Evolutionary conservation across 129 eudicot genomes (phyloP).

Genomic region (Chrysanthemum makinoi): DNA sequence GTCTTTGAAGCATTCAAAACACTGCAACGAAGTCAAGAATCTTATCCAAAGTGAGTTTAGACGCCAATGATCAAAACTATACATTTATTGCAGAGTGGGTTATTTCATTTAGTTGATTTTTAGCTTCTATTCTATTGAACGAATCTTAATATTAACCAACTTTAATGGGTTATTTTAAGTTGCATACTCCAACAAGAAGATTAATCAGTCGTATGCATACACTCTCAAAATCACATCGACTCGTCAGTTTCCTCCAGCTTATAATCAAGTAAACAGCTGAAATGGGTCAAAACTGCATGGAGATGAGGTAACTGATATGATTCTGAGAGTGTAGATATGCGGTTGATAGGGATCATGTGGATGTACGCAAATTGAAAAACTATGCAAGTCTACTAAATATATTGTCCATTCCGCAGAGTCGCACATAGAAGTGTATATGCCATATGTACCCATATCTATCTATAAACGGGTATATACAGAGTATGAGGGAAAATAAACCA

Average conservation of each 20-base stretch:
- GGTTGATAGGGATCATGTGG: not conserved
- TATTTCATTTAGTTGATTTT: not conserved
- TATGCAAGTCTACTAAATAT: not conserved
- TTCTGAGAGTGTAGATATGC: not conserved
- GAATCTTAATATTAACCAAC: not conserved
- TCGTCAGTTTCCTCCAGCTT: not conserved
- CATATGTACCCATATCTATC: not conserved
- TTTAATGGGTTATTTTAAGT: not conserved
- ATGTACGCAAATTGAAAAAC: not conserved
- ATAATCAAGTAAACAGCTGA: not conserved
- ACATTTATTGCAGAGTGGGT: not conserved
- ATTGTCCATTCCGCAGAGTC: not conserved
- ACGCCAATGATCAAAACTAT: not conserved
- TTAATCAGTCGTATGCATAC: not conserved
- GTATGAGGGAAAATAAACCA: not conserved
- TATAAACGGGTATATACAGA: too few relatives aligned
- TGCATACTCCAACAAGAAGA: not conserved
- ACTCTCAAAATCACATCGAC: conserved; percentile 1
- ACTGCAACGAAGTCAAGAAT: not conserved
- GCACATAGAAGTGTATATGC: not conserved
- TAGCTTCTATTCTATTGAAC: not conserved
- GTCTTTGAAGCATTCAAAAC: conserved; percentile 2
- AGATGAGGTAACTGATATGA: not conserved
- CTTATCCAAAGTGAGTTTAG: not conserved
- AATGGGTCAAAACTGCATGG: not conserved